Evolutionary conservation across 148 eudicot genomes (phyloP).

Genomic region (Nepenthes gracilis): DNA sequence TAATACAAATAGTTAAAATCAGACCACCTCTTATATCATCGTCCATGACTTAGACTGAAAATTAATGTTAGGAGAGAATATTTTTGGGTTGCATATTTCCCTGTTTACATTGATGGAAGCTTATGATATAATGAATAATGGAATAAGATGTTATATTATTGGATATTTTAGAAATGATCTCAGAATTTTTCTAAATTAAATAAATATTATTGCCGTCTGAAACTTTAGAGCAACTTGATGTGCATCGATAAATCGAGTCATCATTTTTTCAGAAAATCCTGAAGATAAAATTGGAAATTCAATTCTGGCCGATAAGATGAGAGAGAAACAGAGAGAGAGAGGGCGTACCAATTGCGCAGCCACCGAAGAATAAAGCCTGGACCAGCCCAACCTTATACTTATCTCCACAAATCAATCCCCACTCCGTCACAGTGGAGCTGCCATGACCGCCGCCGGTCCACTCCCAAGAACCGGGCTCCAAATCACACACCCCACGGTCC

Average conservation of each 20-base stretch:
- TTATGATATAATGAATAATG: too few species aligned
- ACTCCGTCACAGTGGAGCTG: constrained; percentile 61
- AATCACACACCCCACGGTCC: constrained; percentile 22
- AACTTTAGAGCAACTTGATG: too few species aligned
- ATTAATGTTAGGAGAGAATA: too few species aligned
- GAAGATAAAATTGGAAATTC: not conserved
- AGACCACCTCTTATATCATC: too few species aligned
- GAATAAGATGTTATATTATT: too few species aligned
- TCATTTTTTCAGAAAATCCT: not conserved
- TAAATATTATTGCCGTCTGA: not conserved
- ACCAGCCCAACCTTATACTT: constrained; percentile 82
- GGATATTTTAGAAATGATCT: too few species aligned
- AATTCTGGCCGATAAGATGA: not conserved
- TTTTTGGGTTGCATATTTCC: too few species aligned
- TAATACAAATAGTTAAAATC: too few species aligned
- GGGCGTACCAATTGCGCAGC: constrained; percentile 69
- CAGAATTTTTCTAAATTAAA: too few species aligned
- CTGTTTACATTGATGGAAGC: too few species aligned
- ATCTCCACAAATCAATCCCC: constrained; percentile 57
- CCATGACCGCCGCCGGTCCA: constrained; percentile 37
- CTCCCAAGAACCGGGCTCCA: constrained; percentile 56
- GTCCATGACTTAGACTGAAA: too few species aligned
- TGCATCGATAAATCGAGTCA: too few species aligned
- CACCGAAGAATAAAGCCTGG: constrained; percentile 70
- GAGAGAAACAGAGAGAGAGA: not conserved